Evolutionary conservation across 1,139 yeast genomes (phyloP).

Genomic region (Protomyces inundatus): DNA sequence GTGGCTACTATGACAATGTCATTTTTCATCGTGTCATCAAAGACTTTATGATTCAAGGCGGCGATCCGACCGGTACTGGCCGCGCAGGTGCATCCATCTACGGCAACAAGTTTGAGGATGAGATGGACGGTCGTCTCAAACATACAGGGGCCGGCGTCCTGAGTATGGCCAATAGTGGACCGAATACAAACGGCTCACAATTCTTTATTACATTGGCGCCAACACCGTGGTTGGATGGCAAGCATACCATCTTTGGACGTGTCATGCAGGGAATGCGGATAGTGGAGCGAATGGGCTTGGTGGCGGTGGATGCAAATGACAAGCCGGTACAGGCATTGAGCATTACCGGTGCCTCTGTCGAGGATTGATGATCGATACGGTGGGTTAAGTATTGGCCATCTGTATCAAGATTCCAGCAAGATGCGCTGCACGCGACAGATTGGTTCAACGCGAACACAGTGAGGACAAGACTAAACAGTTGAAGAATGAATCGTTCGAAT

Average conservation of each 20-base stretch:
- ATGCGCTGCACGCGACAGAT: too few relatives aligned
- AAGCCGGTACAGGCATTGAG: slow-evolving; percentile 40
- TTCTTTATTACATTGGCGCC: slow-evolving; percentile 52
- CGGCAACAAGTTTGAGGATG: slow-evolving; percentile 42
- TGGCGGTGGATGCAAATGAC: slow-evolving; percentile 45
- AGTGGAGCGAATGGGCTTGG: slow-evolving; percentile 49
- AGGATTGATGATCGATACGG: neutral
- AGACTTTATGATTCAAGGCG: slow-evolving; percentile 43
- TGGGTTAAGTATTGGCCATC: too few relatives aligned
- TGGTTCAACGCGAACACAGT: too few relatives aligned
- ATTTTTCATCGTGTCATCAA: slow-evolving; percentile 44
- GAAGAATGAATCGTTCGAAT: too few relatives aligned
- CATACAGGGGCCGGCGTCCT: slow-evolving; percentile 53
- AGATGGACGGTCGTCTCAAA: slow-evolving; percentile 49
- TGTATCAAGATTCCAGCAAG: too few relatives aligned
- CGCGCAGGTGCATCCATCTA: slow-evolving; percentile 38
- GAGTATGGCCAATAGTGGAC: slow-evolving; percentile 45
- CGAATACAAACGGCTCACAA: slow-evolving; percentile 42
- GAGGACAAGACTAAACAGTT: too few relatives aligned
- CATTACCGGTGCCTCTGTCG: slow-evolving; percentile 9
- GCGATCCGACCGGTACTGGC: slow-evolving; percentile 41
- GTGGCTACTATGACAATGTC: slow-evolving; percentile 38
- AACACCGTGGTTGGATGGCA: slow-evolving; percentile 47
- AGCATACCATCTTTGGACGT: slow-evolving; percentile 57
- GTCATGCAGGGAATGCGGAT: slow-evolving; percentile 51